Conservation (phyloP, 225 moss, liverwort and hornwort species). For the Neckera pumila region DNA sequence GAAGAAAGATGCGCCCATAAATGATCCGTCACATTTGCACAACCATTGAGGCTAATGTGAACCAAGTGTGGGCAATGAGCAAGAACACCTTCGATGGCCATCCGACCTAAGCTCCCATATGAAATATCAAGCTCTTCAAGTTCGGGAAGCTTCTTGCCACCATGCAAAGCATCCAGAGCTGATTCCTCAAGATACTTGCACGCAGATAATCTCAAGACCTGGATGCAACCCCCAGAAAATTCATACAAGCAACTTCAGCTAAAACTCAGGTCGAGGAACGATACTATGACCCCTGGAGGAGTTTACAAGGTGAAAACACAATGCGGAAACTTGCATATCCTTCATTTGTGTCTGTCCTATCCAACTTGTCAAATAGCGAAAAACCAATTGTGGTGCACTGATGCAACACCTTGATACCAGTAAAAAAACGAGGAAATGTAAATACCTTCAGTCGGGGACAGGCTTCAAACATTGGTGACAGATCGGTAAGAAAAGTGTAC, state of each 20-base stretch:
- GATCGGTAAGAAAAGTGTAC: constrained; percentile 89
- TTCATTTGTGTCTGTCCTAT: not conserved
- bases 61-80: constrained; percentile 83
- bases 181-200: constrained; percentile 90
- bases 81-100: constrained; percentile 84
- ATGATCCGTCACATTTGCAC: constrained; percentile 84
- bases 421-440: not conserved
- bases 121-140: constrained; percentile 89
- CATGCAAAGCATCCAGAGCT: constrained; percentile 89
- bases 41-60: constrained; percentile 84
- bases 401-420: not conserved
- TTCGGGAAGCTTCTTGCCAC: constrained; percentile 77
- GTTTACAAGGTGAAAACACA: not conserved
- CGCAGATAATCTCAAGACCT: constrained; percentile 93
- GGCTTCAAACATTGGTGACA: constrained; percentile 94
- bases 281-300: not conserved
- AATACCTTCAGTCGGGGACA: constrained; percentile 87
- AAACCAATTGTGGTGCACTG: not conserved
- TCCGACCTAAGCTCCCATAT: constrained; percentile 82
- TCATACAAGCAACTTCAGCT: not conserved
- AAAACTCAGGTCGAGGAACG: not conserved
- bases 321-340: not conserved
- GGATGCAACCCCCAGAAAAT: not conserved
- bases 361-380: not conserved
- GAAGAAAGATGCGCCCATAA: constrained; percentile 73